phyloP scores from a whole-genome alignment of 306 rosid genomes.

The Luffa acutangula region DNA sequence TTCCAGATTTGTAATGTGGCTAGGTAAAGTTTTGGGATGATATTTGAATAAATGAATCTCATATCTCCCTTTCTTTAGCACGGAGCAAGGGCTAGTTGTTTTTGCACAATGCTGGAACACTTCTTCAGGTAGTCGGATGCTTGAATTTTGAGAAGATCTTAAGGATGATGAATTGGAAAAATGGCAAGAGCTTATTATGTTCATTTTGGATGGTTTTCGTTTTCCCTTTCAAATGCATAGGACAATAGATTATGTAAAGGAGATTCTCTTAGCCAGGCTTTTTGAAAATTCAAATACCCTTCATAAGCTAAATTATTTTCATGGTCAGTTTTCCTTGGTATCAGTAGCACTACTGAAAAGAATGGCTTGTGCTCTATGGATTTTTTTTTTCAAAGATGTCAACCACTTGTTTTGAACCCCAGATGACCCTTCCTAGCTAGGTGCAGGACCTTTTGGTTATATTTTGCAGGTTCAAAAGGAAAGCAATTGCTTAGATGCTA shows the following conservation, averaged over 20 bases:
- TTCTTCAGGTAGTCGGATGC: neutral
- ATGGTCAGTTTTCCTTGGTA: neutral
- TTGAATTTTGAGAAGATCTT: neutral
- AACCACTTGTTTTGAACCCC: neutral
- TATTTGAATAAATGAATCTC: neutral
- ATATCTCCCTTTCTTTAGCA: neutral
- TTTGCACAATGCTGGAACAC: neutral
- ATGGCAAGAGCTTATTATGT: neutral
- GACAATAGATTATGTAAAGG: neutral
- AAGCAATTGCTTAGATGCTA: neutral
- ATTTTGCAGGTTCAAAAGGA: neutral
- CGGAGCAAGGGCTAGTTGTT: neutral
- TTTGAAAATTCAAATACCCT: neutral
- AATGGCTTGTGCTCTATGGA: neutral
- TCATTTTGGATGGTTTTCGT: neutral
- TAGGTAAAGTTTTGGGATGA: neutral
- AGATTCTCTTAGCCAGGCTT: neutral
- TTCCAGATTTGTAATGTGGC: neutral
- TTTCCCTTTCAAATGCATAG: neutral
- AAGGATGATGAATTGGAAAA: neutral
- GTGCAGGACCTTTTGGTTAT: neutral
- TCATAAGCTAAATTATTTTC: neutral
- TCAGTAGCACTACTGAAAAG: neutral
- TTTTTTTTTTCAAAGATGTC: neutral
- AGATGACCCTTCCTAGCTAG: neutral